Base-by-base conservation (phyloP, 2,329 filamentous ascomycete genomes). In the Exophiala sideris region DNA sequence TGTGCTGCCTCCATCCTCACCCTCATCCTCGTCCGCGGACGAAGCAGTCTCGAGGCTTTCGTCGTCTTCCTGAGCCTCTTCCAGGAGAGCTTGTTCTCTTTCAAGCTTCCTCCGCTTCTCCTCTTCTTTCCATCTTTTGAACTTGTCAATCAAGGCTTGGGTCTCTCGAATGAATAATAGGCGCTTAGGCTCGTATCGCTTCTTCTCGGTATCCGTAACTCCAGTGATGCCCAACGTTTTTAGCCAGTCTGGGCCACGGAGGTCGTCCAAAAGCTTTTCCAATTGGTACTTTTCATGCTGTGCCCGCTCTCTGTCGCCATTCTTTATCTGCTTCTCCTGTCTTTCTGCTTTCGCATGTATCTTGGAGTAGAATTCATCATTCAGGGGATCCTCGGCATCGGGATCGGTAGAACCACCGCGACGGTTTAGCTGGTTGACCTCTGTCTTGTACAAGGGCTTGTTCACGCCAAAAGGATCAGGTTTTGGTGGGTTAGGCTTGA, bases 241-340 rank as follows among this genome's bases (percentile, higher is more conserved):
- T 52, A 96, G 77, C 94, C 94, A 99, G 70, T 97, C 94, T 54
- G 88, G 89, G 2, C 92, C 89, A 68, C 90, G 87, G 1, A 99
- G 79, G 14, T 90, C 90, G 50, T 94, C 90, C 5, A 96, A 78
- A 12, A 86, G 72, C 6, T 82, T 76, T 57, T 86, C 83, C n/a
- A 86, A 70, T 62, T 85, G 81, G 44, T 80, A 77, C 62, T 86
- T 85, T 61, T 86, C 82, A 65, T 86, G 83, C 73, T 84, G 83
- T 4, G 83, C 82, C 34, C 81, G 74, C 66, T 86, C 83, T 57
- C 81, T 80, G 65, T 87, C 84, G 52, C 86, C 85, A 62, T 86
- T 87, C 47, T 84, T 81, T 20, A 85, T 75, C 64, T 85, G 83
- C 65, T 86, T 86, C 69, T 87, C 84, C 66, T 84, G 83, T 40